phyloP scores from a whole-genome alignment of 2,329 filamentous ascomycete species.

The Pseudopithomyces maydicus region DNA sequence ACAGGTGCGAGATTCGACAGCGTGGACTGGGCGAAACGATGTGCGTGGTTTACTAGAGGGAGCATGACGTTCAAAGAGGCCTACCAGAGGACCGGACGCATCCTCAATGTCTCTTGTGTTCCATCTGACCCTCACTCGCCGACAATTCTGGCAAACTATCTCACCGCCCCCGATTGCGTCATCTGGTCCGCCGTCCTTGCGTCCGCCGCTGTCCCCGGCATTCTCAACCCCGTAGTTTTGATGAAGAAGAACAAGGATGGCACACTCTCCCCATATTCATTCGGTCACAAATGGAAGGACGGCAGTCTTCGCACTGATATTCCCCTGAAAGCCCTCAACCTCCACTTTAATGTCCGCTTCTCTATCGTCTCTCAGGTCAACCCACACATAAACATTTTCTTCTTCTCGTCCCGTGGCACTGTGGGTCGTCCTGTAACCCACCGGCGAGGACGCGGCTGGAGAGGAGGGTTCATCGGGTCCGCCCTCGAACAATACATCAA shows the following conservation, averaged over 20 bases:
- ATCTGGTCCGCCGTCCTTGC: constrained; percentile 97
- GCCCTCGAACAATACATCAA: constrained; percentile 95
- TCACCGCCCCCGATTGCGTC: constrained; percentile 94
- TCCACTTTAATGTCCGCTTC: constrained; percentile 99
- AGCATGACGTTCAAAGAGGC: constrained; percentile 95
- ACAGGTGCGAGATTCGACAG: constrained; percentile 95
- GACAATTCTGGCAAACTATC: constrained; percentile 90
- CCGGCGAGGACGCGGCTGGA: constrained; percentile 90
- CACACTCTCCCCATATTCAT: constrained; percentile 84
- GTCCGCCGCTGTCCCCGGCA: constrained; percentile 93
- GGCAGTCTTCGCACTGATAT: constrained; percentile 94
- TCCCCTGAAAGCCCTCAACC: constrained; percentile 88
- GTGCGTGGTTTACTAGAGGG: constrained; percentile 87
- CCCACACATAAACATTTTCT: constrained; percentile 97
- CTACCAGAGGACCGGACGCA: constrained; percentile 89
- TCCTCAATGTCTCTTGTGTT: constrained; percentile 94
- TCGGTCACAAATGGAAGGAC: constrained; percentile 99
- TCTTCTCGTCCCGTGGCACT: constrained; percentile 91
- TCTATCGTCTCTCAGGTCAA: constrained; percentile 89
- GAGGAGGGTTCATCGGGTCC: constrained; percentile 90
- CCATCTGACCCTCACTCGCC: constrained; percentile 94
- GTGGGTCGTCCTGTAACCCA: constrained; percentile 95
- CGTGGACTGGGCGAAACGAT: constrained; percentile 84
- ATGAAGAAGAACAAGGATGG: constrained; percentile 84
- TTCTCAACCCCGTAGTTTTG: constrained; percentile 91